These are phyloP conservation scores for Ogataea salicorniae DNA, from an alignment of 805 yeast genomes.

Conservation along the genomic window DNA sequence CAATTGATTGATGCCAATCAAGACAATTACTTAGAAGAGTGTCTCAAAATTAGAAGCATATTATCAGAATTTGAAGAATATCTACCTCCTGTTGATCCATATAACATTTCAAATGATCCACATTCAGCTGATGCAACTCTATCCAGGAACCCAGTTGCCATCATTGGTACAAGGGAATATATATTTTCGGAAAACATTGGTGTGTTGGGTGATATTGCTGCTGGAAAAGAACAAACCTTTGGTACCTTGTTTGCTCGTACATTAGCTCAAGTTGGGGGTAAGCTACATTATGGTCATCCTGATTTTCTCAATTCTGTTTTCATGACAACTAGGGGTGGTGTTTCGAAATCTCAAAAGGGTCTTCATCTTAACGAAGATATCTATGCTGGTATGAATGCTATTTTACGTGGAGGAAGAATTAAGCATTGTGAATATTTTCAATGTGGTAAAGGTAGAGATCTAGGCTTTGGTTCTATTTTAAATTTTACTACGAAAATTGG, in stretches of 20 bases:
- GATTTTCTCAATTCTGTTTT: conserved; percentile 71
- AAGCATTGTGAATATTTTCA: conserved; percentile 80
- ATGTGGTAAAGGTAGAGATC: conserved; percentile 84
- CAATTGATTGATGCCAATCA: conserved; percentile 83
- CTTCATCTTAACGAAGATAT: conserved; percentile 81
- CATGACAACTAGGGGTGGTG: conserved; percentile 84
- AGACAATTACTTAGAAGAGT: conserved; percentile 77
- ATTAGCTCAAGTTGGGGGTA: conserved; percentile 76
- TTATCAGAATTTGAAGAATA: conserved; percentile 71
- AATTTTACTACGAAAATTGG: conserved; percentile 83
- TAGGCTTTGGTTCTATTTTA: conserved; percentile 78
- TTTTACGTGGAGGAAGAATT: conserved; percentile 75
- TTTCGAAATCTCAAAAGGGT: conserved; percentile 80
- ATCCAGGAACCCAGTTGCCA: conserved; percentile 59
- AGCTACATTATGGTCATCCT: conserved; percentile 83
- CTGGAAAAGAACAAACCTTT: conserved; percentile 84
- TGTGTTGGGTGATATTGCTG: conserved; percentile 79
- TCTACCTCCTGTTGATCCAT: conserved; percentile 23
- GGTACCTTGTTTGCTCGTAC: conserved; percentile 83
- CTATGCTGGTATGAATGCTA: conserved; percentile 80
- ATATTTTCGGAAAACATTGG: conserved; percentile 81
- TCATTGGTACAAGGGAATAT: conserved; percentile 79
- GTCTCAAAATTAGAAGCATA: conserved; percentile 69
- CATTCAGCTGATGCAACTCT: background rate
- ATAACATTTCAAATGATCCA: conserved; percentile 13